Percentiles rank a stretch among this genome's conserved stretches.
phyloP scores from a whole-genome alignment of 2,329 filamentous ascomycete genomes.

The Sporothrix luriei region DNA sequence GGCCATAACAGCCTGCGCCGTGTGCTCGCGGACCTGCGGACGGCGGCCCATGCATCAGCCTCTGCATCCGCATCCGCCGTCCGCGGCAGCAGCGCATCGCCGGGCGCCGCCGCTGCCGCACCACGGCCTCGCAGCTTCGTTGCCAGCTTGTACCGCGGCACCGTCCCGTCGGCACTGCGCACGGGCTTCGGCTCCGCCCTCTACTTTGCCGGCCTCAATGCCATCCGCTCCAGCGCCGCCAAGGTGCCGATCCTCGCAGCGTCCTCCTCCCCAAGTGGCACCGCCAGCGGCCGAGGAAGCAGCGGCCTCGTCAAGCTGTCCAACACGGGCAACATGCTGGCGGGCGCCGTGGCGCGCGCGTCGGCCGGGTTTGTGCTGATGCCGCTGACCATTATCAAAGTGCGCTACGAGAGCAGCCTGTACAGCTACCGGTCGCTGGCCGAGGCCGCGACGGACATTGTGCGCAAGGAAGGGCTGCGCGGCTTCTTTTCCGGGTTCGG shows the following conservation, averaged over 20 bases:
- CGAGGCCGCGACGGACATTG: conserved; percentile 73
- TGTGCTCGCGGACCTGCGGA: conserved; percentile 70
- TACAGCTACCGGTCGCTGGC: conserved; percentile 80
- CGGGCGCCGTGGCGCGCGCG: conserved; percentile 80
- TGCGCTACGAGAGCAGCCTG: conserved; percentile 86
- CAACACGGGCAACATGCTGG: conserved; percentile 80
- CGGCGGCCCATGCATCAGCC: conserved; percentile 35
- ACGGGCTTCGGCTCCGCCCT: conserved; percentile 91
- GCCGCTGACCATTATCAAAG: conserved; percentile 95
- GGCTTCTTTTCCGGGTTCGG: conserved; percentile 95
- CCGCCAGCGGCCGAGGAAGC: conserved; percentile 47
- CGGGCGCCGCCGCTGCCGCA: neutral
- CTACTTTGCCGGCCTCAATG: conserved; percentile 85
- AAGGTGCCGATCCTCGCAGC: conserved; percentile 45
- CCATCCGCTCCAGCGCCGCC: conserved; percentile 70
- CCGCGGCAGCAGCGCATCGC: neutral
- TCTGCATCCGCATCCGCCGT: neutral
- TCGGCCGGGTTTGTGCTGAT: conserved; percentile 89
- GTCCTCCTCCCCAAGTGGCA: neutral
- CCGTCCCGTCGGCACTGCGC: conserved; percentile 85
- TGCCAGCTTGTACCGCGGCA: conserved; percentile 84
- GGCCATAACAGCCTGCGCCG: conserved; percentile 67
- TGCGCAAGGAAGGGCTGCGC: conserved; percentile 69
- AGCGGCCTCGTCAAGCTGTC: conserved; percentile 80
- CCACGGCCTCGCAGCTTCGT: conserved; percentile 39